phyloP scores from a whole-genome alignment of 129 eudicot species.

The Erigeron canadensis region DNA sequence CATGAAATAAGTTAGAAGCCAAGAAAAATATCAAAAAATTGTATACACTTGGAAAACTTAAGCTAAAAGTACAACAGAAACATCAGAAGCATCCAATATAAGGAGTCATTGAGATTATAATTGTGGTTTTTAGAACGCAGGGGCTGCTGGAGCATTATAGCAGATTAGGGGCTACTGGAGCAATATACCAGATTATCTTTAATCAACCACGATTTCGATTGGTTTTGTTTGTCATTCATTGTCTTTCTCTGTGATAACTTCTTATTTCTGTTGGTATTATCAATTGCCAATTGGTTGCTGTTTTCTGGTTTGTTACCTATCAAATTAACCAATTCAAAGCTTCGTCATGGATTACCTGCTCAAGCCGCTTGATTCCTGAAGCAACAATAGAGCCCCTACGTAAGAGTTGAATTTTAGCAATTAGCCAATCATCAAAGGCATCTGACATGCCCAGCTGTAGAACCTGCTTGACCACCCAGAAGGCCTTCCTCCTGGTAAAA shows the following conservation, averaged over 20 bases:
- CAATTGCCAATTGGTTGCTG: too few species aligned
- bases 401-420: conserved; percentile 81
- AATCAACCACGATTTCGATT: too few species aligned
- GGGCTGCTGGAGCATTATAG: too few species aligned
- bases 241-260: too few species aligned
- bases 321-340: conserved; percentile 11
- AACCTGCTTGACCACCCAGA: conserved; percentile 98
- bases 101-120: too few species aligned
- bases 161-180: too few species aligned
- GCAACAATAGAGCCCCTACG: conserved; percentile 93
- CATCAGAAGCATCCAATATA: neutral
- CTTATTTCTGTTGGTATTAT: too few species aligned
- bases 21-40: neutral
- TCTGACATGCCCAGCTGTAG: conserved; percentile 97
- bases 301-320: too few species aligned
- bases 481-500: conserved; percentile 74
- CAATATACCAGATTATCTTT: too few species aligned
- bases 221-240: too few species aligned
- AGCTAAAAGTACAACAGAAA: neutral
- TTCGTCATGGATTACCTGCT: conserved; percentile 53
- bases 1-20: conserved; percentile 16
- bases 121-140: too few species aligned
- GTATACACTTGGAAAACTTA: neutral
- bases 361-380: conserved; percentile 77
- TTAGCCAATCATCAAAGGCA: conserved; percentile 98